Evolutionary conservation across 2,329 filamentous ascomycete genomes (phyloP), one percentile per base, ranked within the genome.

Genomic region (Pseudogymnoascus sp.): DNA sequence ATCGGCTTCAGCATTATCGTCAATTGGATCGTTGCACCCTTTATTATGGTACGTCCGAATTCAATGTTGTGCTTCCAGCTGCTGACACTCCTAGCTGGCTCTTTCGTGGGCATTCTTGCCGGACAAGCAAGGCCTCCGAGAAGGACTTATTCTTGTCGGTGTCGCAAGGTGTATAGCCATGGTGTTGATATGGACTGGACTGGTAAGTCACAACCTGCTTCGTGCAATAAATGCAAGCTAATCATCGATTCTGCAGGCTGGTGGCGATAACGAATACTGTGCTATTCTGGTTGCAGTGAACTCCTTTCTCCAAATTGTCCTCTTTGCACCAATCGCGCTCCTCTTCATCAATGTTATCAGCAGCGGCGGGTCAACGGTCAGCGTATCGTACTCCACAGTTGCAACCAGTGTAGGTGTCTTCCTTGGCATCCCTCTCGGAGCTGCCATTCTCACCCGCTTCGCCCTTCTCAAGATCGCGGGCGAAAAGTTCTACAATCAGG

Each of bases 121-220:
- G 0, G 84, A 87, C 66, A 76, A 84, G 64, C 72, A 73, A 5
- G 80, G 76, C 5, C 77, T 88, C 11, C 79, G 84, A 1, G 81
- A 84, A 41, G 91, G 90, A 0, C 77, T 94, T 2, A 90, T 94
- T 39, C 83, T 96, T 5, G 91, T 96, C 0, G 91, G 92, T 0
- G 77, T 96, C 1, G 92, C 89, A 5, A 79, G 92, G 61, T 96
- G 92, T 69, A 95, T 96, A 66, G 91, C 91, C 37, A 96, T 96
- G 91, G 90, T 86, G 14, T 75, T 90, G 5, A 88, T 95, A 65
- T 95, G 90, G 91, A 94, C 85, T 0, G 84, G 83, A 3, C 77
- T 91, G 0, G 90, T 91, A 0, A 43, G 39, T 6, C 19, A 12
- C 39, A 43, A 43, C 11, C 39, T 43, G 6, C 19, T 11, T 43